Percentiles rank a stretch among this genome's conserved stretches.
Evolutionary conservation across 768 basidiomycete genomes (phyloP).

Genomic region (Lactifluus hygrophoroides): DNA sequence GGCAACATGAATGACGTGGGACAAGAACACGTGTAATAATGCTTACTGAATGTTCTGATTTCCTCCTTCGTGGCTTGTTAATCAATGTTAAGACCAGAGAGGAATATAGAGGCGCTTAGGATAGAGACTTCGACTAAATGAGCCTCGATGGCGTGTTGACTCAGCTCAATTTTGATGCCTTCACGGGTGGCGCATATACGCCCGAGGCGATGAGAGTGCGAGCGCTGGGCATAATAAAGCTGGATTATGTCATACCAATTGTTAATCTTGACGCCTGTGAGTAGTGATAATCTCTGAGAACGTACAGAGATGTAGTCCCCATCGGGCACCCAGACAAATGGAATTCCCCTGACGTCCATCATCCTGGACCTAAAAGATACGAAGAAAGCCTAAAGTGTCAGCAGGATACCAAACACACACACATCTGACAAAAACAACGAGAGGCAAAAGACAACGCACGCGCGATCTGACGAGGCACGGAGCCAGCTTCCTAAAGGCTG

Average conservation of each 20-base stretch:
- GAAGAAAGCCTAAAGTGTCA: neutral
- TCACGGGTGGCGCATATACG: constrained; percentile 10
- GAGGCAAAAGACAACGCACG: constrained; percentile 1
- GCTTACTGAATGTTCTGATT: too few species aligned
- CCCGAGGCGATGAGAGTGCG: constrained; percentile 5
- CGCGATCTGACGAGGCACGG: constrained; percentile 6
- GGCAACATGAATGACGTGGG: neutral
- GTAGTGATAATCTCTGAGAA: neutral
- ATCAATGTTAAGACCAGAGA: constrained; percentile 18
- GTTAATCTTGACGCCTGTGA: neutral
- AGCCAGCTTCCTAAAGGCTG: constrained; percentile 17
- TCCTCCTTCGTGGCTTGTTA: too few species aligned
- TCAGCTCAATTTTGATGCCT: constrained; percentile 17
- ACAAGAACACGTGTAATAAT: neutral
- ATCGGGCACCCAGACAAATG: constrained; percentile 18
- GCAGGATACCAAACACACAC: neutral
- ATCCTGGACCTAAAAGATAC: constrained; percentile 3
- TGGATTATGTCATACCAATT: neutral
- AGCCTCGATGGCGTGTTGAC: constrained; percentile 15
- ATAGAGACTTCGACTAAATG: constrained; percentile 18
- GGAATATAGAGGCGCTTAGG: constrained; percentile 19
- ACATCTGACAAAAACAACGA: neutral
- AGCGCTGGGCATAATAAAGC: constrained; percentile 10
- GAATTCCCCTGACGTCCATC: constrained; percentile 19
- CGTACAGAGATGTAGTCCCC: constrained; percentile 17